These are phyloP conservation scores for Tricholomella constricta DNA, from an alignment of 768 basidiomycete species.

Conservation along the genomic window DNA sequence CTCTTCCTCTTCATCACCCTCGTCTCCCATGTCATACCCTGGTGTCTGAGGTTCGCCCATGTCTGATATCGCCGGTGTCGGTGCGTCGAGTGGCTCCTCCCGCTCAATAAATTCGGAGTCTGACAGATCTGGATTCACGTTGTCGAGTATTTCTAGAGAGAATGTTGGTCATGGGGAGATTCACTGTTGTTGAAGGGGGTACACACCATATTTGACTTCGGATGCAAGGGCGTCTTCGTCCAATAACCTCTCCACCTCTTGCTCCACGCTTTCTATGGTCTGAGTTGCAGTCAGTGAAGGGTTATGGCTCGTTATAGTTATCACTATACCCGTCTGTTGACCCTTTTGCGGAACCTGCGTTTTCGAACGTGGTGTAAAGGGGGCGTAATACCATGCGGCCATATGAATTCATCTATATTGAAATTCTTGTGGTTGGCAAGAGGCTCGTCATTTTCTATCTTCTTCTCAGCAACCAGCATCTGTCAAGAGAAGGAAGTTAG, in stretches of 20 bases:
- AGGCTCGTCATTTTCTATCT: constrained; percentile 69
- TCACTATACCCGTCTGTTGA: constrained; percentile 70
- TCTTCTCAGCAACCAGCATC: constrained; percentile 92
- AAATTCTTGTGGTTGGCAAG: constrained; percentile 65
- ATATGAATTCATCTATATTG: constrained; percentile 94
- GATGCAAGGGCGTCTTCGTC: constrained; percentile 76
- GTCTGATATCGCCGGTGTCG: constrained; percentile 73
- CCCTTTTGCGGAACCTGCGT: constrained; percentile 87
- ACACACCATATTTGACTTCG: constrained; percentile 75
- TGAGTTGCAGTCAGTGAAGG: constrained; percentile 26
- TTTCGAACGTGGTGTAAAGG: constrained; percentile 90
- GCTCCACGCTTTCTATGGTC: constrained; percentile 95
- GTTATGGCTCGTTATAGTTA: background rate
- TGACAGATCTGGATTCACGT: constrained; percentile 88
- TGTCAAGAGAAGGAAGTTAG: constrained; percentile 29
- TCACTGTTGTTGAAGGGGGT: background rate
- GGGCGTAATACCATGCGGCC: constrained; percentile 95
- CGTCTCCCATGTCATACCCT: constrained; percentile 55
- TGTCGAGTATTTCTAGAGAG: constrained; percentile 74
- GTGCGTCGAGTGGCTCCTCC: constrained; percentile 65
- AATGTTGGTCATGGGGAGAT: constrained; percentile 1
- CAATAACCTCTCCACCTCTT: constrained; percentile 86
- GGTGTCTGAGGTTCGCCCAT: constrained; percentile 64
- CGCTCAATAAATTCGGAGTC: constrained; percentile 85
- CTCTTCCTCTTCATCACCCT: constrained; percentile 58